These are phyloP conservation scores for Trametes elegans DNA, from an alignment of 768 basidiomycete species.

Conservation along the genomic window DNA sequence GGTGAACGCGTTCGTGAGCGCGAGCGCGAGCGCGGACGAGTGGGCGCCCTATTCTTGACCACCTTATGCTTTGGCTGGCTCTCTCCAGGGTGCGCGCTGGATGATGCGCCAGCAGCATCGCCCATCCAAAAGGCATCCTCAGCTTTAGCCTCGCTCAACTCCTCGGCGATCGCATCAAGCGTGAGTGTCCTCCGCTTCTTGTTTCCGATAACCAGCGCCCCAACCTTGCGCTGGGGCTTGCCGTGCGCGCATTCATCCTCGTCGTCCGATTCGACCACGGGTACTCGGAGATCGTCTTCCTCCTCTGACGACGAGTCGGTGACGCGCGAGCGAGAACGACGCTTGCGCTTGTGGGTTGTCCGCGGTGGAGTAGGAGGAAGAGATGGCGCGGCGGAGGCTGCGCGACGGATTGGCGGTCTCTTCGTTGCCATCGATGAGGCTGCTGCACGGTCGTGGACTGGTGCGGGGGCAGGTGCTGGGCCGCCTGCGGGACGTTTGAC, in stretches of 20 bases:
- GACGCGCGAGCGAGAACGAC: constrained; percentile 36
- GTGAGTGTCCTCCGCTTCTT: constrained; percentile 28
- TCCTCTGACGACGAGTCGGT: constrained; percentile 41
- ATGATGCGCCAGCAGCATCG: neutral
- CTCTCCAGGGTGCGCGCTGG: neutral
- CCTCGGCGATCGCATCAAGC: constrained; percentile 28
- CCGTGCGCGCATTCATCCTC: constrained; percentile 9
- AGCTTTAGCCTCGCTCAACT: constrained; percentile 24
- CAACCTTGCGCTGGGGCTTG: constrained; percentile 31
- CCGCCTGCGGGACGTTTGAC: constrained; percentile 7
- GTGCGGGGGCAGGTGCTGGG: constrained; percentile 7
- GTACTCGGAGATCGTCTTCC: constrained; percentile 24
- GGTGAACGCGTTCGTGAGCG: constrained; percentile 27
- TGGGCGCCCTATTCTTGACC: constrained; percentile 13
- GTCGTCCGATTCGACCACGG: constrained; percentile 33
- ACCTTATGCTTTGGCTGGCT: constrained; percentile 9
- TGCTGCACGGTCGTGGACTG: neutral
- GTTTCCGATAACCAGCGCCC: constrained; percentile 24
- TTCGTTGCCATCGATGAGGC: constrained; percentile 8
- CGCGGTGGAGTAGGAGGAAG: constrained; percentile 21
- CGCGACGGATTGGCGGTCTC: constrained; percentile 11
- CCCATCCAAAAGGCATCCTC: constrained; percentile 33
- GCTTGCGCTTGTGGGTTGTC: constrained; percentile 24
- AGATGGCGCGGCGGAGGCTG: constrained; percentile 11
- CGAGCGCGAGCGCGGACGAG: constrained; percentile 18